Base-by-base conservation (phyloP, 768 basidiomycete species). In the Serendipita sp. region DNA sequence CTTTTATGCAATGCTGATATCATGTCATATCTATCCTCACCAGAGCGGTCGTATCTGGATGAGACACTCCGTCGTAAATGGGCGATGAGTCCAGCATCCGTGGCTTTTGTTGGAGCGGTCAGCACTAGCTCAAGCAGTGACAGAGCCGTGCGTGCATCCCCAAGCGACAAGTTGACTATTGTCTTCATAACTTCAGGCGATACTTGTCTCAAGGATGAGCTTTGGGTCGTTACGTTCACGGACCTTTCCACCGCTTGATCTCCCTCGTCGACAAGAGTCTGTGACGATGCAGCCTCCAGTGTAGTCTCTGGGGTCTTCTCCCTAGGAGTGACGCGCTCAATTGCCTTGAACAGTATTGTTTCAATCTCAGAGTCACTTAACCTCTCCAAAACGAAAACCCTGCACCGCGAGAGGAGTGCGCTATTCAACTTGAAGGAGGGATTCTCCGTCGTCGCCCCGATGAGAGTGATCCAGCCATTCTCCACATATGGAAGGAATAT, bases 381-480 rank as follows among this genome's bases (percentile, higher is more conserved):
- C 22, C 82, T 80, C 53, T 86, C 77, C 26, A 93, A 73, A 1
- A 83, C 82, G 69, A 90, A 84, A 0, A 92, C 87, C 28, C 90
- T 79, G 72, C 88, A 90, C 45, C 88, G 82, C 69, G 84, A 85
- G 31, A 90, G 73, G 30, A 90, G 75, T 11, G 88, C 83, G 33
- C 82, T 77, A 17, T 83, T 87, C 33, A 90, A 71, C 66, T 86
- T 88, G 75, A 93, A 93, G 0, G 87, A 89, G 0, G 90, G 90
- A 65, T 93, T 93, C 71, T 93, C 90, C 0, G 90, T 92, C 2
- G 90, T 93, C 0, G 90, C 88, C 28, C 88, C 88, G 67, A 90
- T 80, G 30, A 90, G 74, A 72, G 85, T 85, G 26, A 91, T 81
- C 65, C 79, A 79, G 1, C 90, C 90, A 63, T 79, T 82, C 69